These are phyloP conservation scores for Populus tremula DNA, from an alignment of 345 rosid species.

Conservation along the genomic window DNA sequence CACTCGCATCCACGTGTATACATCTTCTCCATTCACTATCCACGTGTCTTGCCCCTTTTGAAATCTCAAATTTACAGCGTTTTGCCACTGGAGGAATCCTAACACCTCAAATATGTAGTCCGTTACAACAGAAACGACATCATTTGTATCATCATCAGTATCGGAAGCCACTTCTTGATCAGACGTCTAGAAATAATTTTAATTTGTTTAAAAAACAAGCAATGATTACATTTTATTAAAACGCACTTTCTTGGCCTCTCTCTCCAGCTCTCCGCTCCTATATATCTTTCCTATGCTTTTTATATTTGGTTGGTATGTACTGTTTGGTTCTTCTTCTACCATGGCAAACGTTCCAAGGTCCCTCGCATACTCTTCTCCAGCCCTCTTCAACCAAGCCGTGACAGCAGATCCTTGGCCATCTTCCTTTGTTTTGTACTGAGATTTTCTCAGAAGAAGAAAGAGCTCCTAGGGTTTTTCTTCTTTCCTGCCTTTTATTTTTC, in stretches of 20 bases:
- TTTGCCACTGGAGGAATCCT: conserved; percentile 9
- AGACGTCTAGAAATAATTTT: conserved; percentile 8
- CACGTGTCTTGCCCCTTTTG: conserved; percentile 27
- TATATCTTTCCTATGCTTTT: conserved; percentile 6
- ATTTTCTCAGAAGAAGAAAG: conserved; percentile 5
- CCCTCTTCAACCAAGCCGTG: conserved; percentile 27
- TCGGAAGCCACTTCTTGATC: conserved; percentile 11
- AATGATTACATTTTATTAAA: conserved; percentile 14
- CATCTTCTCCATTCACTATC: conserved; percentile 15
- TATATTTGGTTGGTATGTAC: conserved; percentile 19
- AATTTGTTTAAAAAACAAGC: conserved; percentile 5
- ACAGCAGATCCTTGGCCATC: conserved; percentile 47
- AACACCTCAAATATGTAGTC: neutral
- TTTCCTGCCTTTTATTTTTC: neutral
- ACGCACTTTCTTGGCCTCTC: neutral
- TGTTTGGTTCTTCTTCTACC: conserved; percentile 13
- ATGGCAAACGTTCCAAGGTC: conserved; percentile 41
- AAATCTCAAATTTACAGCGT: neutral
- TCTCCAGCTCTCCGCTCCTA: neutral
- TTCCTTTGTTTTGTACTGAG: conserved; percentile 21
- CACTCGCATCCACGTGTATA: conserved; percentile 30
- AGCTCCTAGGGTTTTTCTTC: neutral
- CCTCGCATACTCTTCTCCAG: conserved; percentile 34
- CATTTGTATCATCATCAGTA: neutral
- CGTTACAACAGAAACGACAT: neutral